These are phyloP conservation scores for Mycena citricolor DNA, from an alignment of 1,284 basidiomycete species.

Conservation along the genomic window DNA sequence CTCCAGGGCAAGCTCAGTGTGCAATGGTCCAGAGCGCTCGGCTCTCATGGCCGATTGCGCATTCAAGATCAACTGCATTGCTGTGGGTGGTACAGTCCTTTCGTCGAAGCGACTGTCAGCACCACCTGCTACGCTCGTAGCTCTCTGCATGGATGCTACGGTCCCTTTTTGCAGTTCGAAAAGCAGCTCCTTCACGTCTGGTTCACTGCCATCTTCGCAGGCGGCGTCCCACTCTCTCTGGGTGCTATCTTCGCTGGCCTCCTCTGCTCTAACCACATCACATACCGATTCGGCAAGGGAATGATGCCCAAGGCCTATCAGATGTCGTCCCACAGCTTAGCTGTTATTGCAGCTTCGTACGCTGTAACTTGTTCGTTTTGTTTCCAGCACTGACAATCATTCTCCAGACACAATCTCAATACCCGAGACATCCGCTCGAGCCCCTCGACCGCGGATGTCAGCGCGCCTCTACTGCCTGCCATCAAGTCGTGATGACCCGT, in stretches of 20 bases:
- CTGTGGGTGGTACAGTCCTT: slow-evolving; percentile 72
- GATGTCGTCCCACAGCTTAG: slow-evolving; percentile 61
- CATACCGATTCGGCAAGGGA: slow-evolving; percentile 76
- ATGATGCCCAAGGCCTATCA: slow-evolving; percentile 75
- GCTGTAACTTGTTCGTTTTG: too few relatives aligned
- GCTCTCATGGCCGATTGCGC: slow-evolving; percentile 49
- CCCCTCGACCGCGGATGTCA: too few relatives aligned
- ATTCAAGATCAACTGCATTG: slow-evolving; percentile 66
- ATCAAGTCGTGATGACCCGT: too few relatives aligned
- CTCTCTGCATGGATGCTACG: slow-evolving; percentile 65
- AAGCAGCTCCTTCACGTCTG: slow-evolving; percentile 50
- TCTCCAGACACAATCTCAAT: too few relatives aligned
- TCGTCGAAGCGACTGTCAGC: slow-evolving; percentile 64
- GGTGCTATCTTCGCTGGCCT: slow-evolving; percentile 52
- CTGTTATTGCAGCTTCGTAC: slow-evolving; percentile 57
- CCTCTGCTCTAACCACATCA: slow-evolving; percentile 74
- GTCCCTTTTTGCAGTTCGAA: slow-evolving; percentile 53
- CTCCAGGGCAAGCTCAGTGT: slow-evolving; percentile 73
- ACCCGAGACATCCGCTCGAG: too few relatives aligned
- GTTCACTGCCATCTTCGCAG: slow-evolving; percentile 55
- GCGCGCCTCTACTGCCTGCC: too few relatives aligned
- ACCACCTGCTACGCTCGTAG: slow-evolving; percentile 66
- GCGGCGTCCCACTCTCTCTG: slow-evolving; percentile 55
- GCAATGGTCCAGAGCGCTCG: slow-evolving; percentile 65
- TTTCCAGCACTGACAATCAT: too few relatives aligned